phyloP scores from a whole-genome alignment of 306 rosid genomes.

The Dryas octopetala region DNA sequence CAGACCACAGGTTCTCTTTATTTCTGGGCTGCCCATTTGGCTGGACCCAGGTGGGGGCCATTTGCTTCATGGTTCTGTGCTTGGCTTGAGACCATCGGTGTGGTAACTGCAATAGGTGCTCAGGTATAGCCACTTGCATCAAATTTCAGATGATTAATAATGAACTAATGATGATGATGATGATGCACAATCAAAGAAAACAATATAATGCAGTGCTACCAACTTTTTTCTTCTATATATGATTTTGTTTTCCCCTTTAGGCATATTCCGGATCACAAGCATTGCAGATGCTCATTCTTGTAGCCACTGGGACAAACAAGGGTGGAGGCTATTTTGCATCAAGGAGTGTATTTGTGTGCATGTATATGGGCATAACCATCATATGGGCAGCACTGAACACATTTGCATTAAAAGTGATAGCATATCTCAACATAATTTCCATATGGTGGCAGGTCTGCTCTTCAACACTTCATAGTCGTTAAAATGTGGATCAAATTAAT shows the following conservation, averaged over 20 bases:
- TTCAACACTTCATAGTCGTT: background rate
- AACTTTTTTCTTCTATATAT: background rate
- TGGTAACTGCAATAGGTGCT: conserved; percentile 23
- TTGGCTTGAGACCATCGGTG: conserved; percentile 33
- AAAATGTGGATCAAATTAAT: no score
- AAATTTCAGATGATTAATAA: background rate
- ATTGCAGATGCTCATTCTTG: conserved; percentile 27
- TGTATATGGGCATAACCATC: conserved; percentile 20
- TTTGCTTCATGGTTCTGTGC: conserved; percentile 37
- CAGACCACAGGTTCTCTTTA: conserved; percentile 38
- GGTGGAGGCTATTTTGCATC: conserved; percentile 36
- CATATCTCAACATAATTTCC: conserved; percentile 30
- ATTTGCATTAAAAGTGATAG: conserved; percentile 27
- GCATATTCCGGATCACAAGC: conserved; percentile 33
- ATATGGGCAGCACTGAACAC: conserved; percentile 32
- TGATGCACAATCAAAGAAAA: background rate
- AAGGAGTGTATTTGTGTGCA: conserved; percentile 21
- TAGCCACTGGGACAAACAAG: conserved; percentile 32
- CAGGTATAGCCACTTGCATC: conserved; percentile 10
- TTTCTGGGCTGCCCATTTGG: conserved; percentile 35
- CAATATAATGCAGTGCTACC: no score
- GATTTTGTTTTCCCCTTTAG: conserved; percentile 10
- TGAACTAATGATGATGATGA: background rate
- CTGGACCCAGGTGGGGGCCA: conserved; percentile 34
- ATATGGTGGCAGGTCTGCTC: conserved; percentile 34